phyloP scores from a whole-genome alignment of 768 basidiomycete species.

The Suillus bovinus region DNA sequence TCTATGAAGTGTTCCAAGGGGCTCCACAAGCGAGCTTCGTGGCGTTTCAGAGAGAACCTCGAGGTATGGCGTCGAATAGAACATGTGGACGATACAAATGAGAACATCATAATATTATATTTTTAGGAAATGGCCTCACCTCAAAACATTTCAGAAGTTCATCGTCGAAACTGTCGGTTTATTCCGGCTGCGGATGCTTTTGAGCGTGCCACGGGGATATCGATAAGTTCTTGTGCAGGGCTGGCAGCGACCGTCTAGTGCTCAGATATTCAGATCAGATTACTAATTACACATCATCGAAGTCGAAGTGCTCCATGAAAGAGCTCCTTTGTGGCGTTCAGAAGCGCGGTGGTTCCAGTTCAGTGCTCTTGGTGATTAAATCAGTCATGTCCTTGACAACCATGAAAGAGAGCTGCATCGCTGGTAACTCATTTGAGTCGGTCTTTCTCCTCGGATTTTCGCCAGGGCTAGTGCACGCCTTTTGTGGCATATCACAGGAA shows the following conservation, averaged over 20 bases:
- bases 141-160: not conserved
- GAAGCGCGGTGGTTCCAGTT: not conserved
- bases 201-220: not conserved
- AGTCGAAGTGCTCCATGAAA: not conserved
- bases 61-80: not conserved
- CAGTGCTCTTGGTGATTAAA: not conserved
- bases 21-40: not conserved
- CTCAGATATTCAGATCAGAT: not conserved
- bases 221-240: not conserved
- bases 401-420: not conserved
- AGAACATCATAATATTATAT: not conserved
- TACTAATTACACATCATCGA: not conserved
- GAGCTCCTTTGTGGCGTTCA: not conserved
- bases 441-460: not conserved
- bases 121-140: not conserved
- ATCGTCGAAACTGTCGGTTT: not conserved
- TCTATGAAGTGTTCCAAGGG: not conserved
- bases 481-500: not conserved
- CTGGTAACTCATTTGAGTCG: not conserved
- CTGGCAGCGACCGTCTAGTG: not conserved
- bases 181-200: not conserved
- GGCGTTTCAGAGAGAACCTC: not conserved
- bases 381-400: not conserved
- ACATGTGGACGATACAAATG: not conserved
- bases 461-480: not conserved